Evolutionary conservation across 2,329 filamentous ascomycete species (phyloP).

Genomic region (Paecilomyces sp.): DNA sequence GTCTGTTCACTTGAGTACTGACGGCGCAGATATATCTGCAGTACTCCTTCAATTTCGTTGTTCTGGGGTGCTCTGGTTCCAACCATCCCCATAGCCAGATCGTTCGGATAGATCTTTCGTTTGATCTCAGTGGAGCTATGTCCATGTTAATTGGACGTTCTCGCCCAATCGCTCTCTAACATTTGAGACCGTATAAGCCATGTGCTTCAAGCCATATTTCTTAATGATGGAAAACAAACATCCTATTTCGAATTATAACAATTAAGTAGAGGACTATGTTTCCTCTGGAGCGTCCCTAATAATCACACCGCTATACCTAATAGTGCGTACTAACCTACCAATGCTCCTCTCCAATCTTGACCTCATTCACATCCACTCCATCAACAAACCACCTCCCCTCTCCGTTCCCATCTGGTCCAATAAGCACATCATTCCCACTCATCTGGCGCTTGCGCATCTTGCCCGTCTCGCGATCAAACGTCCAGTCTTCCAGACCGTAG

Average conservation of each 20-base stretch:
- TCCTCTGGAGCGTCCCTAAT: no score
- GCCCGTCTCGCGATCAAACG: constrained; percentile 35
- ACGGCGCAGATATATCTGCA: no score
- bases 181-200: no score
- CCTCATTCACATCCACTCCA: constrained; percentile 34
- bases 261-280: not conserved
- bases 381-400: constrained; percentile 40
- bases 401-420: constrained; percentile 36
- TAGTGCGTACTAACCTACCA: constrained; percentile 15
- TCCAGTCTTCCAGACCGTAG: constrained; percentile 61
- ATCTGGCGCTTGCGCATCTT: constrained; percentile 43
- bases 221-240: constrained; percentile 6
- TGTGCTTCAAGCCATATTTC: constrained; percentile 1
- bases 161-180: no score
- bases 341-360: constrained; percentile 26
- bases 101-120: no score
- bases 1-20: no score
- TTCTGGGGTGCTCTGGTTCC: no score
- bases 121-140: no score
- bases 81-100: no score
- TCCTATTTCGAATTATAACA: not conserved
- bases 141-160: no score
- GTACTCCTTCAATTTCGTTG: no score
- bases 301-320: no score
- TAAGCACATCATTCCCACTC: constrained; percentile 40